These are phyloP conservation scores for Taxillus chinensis DNA, from an alignment of 164 flowering plant genomes.

Conservation along the genomic window DNA sequence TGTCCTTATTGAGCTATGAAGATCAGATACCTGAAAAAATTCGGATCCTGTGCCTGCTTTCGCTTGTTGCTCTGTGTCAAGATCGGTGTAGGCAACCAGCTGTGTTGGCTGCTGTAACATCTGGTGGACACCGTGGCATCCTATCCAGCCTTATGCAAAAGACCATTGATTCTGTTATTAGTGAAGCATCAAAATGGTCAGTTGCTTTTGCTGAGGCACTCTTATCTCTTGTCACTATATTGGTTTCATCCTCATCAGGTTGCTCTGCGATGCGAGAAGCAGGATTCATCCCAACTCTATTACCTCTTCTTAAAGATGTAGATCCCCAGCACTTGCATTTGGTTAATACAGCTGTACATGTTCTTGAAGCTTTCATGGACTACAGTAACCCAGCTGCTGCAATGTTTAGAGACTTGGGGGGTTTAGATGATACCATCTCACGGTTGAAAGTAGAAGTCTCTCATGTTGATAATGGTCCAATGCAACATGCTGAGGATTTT, in stretches of 20 bases:
- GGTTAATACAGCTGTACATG: slow-evolving; percentile 79
- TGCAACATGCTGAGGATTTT: slow-evolving; percentile 39
- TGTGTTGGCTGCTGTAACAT: slow-evolving; percentile 70
- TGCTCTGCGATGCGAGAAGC: slow-evolving; percentile 91
- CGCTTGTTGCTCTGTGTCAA: slow-evolving; percentile 82
- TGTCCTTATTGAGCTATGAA: slow-evolving; percentile 70
- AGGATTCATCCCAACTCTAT: slow-evolving; percentile 82
- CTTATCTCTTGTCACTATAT: slow-evolving; percentile 69
- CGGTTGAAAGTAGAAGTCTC: slow-evolving; percentile 77
- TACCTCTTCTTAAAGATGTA: slow-evolving; percentile 83
- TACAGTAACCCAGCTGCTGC: slow-evolving; percentile 89
- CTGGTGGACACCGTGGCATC: slow-evolving; percentile 83
- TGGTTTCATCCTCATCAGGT: slow-evolving; percentile 87
- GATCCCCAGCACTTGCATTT: slow-evolving; percentile 82
- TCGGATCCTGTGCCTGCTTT: slow-evolving; percentile 50
- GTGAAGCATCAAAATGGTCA: slow-evolving; percentile 61
- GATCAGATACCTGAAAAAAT: slow-evolving; percentile 68
- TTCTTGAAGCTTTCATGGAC: slow-evolving; percentile 89
- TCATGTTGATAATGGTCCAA: slow-evolving; percentile 41
- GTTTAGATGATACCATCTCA: slow-evolving; percentile 76
- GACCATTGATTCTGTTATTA: slow-evolving; percentile 60
- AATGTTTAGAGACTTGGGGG: slow-evolving; percentile 83
- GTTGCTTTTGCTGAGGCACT: slow-evolving; percentile 82
- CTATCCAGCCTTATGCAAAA: slow-evolving; percentile 90
- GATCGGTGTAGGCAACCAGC: slow-evolving; percentile 68